Evolutionary conservation across 441 rosid genomes (phyloP).

Genomic region (Breynia disticha): DNA sequence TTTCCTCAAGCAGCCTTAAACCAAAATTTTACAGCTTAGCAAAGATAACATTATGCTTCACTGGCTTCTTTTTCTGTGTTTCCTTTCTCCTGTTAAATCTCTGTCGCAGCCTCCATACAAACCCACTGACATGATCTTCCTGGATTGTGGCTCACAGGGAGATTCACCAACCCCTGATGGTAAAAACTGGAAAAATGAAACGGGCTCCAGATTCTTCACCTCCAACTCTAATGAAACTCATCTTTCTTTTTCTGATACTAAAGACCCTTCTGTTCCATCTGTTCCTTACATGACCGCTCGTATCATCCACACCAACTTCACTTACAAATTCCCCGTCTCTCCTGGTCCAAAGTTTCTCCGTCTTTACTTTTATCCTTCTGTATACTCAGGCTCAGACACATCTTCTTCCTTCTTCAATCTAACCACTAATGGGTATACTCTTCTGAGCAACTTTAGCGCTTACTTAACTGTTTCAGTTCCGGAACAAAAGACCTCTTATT

Average conservation of each 20-base stretch:
- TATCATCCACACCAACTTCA: constrained; percentile 47
- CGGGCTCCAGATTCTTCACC: constrained; percentile 41
- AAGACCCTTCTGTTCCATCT: constrained; percentile 44
- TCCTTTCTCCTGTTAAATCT: not conserved
- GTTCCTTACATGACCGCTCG: constrained; percentile 78
- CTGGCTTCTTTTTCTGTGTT: too few relatives aligned
- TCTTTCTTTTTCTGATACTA: constrained; percentile 41
- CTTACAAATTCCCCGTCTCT: constrained; percentile 61
- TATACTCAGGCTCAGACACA: constrained; percentile 42
- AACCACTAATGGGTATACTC: constrained; percentile 45
- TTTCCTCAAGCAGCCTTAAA: too few relatives aligned
- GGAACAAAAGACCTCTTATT: constrained; percentile 30
- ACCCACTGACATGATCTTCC: constrained; percentile 50
- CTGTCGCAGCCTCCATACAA: constrained; percentile 37
- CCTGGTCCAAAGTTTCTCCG: constrained; percentile 75
- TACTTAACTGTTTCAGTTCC: constrained; percentile 56
- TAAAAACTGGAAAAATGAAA: constrained; percentile 61
- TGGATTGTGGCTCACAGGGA: constrained; percentile 60
- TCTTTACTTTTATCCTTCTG: constrained; percentile 63
- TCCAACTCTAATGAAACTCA: constrained; percentile 27
- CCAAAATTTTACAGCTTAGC: too few relatives aligned
- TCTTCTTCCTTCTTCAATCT: constrained; percentile 60
- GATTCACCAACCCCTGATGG: constrained; percentile 34
- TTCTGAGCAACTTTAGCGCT: constrained; percentile 75
- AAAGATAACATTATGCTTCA: too few relatives aligned